Percentiles rank a stretch among this genome's conserved stretches.
Conservation (phyloP, 2,329 filamentous ascomycete genomes). For the Colletotrichum sp. region DNA sequence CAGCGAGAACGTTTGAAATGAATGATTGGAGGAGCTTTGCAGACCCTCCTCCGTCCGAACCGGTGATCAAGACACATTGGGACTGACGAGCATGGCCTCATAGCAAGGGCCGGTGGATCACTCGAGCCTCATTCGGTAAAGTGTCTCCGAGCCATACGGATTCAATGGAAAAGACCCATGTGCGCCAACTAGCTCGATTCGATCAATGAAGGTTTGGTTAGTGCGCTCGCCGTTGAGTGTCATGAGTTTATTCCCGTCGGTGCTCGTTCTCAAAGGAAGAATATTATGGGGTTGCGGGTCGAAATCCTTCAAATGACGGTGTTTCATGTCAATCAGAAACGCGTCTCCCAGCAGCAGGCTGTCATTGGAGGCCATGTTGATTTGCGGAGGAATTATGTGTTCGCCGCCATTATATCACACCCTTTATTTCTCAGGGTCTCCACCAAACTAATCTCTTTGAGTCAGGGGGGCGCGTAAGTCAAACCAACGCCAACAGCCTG, state of each 20-base stretch:
- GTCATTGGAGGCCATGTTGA: not conserved
- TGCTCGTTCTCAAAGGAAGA: not conserved
- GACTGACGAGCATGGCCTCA: constrained; percentile 3
- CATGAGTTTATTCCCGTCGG: not conserved
- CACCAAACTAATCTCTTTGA: constrained; percentile 12
- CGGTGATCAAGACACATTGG: not conserved
- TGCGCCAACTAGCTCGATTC: not conserved
- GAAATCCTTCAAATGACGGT: not conserved
- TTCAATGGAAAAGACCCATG: not conserved
- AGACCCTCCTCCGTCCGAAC: constrained; percentile 8
- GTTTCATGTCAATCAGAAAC: not conserved
- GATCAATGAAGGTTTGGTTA: not conserved
- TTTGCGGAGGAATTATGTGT: constrained; percentile 6
- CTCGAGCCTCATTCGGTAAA: not conserved
- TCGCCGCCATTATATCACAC: not conserved
- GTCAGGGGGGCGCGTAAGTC: not conserved
- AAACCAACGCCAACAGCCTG: not conserved
- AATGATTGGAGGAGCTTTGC: constrained; percentile 1
- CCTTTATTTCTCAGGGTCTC: not conserved
- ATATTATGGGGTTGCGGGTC: not conserved
- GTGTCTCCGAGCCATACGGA: not conserved
- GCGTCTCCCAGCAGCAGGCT: not conserved
- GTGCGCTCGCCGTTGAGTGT: not conserved
- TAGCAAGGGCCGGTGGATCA: not conserved
- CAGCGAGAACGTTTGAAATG: not conserved